Evolutionary conservation across 116 monocot genomes (phyloP), one percentile per base, ranked within the genome.

Genomic region (Posidonia oceanica): DNA sequence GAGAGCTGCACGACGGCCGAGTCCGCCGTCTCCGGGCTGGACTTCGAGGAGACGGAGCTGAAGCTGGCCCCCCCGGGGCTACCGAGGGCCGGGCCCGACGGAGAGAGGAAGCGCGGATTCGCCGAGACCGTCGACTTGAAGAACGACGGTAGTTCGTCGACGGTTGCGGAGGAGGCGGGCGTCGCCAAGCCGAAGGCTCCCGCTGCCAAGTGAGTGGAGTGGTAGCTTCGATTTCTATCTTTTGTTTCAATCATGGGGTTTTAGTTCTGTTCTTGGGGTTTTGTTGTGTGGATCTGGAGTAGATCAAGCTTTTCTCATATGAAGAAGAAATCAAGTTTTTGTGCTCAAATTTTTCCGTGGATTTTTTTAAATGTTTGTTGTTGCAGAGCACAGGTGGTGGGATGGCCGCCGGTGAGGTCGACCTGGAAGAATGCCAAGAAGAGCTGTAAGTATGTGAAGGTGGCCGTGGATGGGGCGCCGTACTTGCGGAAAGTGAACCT

Each of bases 11-110:
- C 84, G 81, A 80, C 84, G 81, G 79, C 84, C 70, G 86, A 78
- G 75, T 81, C 89, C 71, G 84, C 74, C 58, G 73, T 75, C 4
- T 86, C 89, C 17, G 89, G 90, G 6, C 78, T 94, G 20, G 90
- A 85, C 51, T 90, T 83, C 67, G 91, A 88, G 75, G 91, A 88
- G 73, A 91, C 91, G 64, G 91, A 78, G 82, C 86, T 95, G 61
- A 91, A 76, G 71, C 77, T 95, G 53, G 91, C 82, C 3, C 73
- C 79, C 13, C 91, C 91, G 20, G 88, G 90, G 0, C 40, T 4
- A 14, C 36, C 63, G 15, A 12, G 72, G 3, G 71, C 60, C 44
- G 69, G 40, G 54, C 62, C 57, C 21, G 67, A 64, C 39, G 39
- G 68, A 13, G 88, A 83, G 71, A 78, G 77, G 74, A 88, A 94